Conservation (phyloP, 345 rosid species). For the Durio zibethinus region DNA sequence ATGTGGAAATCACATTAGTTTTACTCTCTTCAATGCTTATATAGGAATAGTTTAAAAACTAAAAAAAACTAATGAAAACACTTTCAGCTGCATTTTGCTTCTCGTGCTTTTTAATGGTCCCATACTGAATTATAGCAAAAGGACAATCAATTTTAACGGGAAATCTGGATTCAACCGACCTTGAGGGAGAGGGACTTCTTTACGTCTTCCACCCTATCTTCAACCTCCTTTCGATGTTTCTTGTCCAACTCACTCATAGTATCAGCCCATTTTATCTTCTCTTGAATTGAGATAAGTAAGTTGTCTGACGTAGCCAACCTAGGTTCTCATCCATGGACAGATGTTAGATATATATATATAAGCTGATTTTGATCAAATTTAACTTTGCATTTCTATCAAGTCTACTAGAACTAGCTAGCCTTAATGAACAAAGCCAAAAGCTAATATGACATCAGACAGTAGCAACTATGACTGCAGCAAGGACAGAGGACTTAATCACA, state of each 20-base stretch:
- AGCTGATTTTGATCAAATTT: not conserved
- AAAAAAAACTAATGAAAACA: not conserved
- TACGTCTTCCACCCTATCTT: slow-evolving; percentile 73
- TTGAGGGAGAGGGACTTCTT: slow-evolving; percentile 78
- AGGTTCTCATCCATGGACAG: slow-evolving; percentile 20
- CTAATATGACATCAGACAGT: not conserved
- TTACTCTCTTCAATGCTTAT: not conserved
- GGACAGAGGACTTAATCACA: not conserved
- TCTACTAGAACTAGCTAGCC: not conserved
- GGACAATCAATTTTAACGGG: not conserved
- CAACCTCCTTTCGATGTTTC: slow-evolving; percentile 77
- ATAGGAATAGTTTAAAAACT: not conserved
- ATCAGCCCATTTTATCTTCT: slow-evolving; percentile 99
- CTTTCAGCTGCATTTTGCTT: not conserved
- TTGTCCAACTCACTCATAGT: slow-evolving; percentile 80
- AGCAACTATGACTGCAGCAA: not conserved
- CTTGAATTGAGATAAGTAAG: slow-evolving; percentile 82
- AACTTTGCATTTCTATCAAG: not conserved
- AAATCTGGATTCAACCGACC: slow-evolving; percentile 69
- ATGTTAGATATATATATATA: not conserved
- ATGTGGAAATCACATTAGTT: not conserved
- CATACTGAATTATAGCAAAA: not conserved
- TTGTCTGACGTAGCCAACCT: slow-evolving; percentile 90
- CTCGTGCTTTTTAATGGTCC: not conserved
- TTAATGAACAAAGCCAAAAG: not conserved